Conservation (phyloP, 2,329 filamentous ascomycete genomes). For the Colletotrichum salicis region DNA sequence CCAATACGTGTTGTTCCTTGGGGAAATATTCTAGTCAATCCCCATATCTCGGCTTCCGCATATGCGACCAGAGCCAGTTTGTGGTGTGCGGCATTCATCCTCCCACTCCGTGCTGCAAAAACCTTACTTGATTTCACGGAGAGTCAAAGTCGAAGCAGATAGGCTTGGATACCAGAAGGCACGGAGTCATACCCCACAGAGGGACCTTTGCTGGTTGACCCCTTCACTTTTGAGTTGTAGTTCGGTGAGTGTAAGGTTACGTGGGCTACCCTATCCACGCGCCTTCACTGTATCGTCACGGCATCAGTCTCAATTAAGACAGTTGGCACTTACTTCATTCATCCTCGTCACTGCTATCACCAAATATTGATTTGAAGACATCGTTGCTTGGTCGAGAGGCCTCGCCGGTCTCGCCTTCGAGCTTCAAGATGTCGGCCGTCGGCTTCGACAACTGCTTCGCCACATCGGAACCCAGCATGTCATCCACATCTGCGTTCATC, state of each 20-base stretch:
- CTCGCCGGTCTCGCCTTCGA: background rate
- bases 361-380: slow-evolving; percentile 93
- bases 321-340: slow-evolving; percentile 19
- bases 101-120: no score
- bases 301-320: background rate
- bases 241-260: background rate
- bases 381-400: slow-evolving; percentile 26
- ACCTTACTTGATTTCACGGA: background rate
- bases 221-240: background rate
- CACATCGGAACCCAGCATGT: background rate
- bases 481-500: background rate
- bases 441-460: background rate
- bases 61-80: background rate
- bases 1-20: background rate
- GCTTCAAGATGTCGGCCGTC: slow-evolving; percentile 28
- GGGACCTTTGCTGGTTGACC: no score
- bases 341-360: slow-evolving; percentile 79
- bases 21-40: background rate
- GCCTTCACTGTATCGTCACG: background rate
- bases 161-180: background rate
- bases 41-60: background rate
- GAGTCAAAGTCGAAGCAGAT: background rate
- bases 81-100: background rate
- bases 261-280: background rate
- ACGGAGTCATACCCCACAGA: no score